A percentile compares a stretch with the other conserved stretches of the same genome.
These are phyloP conservation scores for Fusarium nisikadoi DNA, from an alignment of 2,329 filamentous ascomycete genomes.

Conservation along the genomic window DNA sequence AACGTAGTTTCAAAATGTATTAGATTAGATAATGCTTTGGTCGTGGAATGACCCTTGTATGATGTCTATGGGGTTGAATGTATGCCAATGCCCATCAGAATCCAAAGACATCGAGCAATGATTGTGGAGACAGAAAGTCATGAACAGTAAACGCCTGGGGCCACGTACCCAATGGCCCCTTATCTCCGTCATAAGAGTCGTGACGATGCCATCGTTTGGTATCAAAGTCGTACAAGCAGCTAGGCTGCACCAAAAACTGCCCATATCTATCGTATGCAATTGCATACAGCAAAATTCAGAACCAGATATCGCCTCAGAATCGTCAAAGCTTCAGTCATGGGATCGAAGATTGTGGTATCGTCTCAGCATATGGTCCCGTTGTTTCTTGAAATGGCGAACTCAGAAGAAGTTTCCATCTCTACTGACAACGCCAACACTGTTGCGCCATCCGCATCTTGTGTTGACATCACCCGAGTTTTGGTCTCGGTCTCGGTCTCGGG, in stretches of 20 bases:
- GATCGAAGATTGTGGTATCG: not conserved
- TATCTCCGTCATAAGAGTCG: slow-evolving; percentile 40
- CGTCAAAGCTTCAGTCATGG: not conserved
- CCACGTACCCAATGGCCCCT: slow-evolving; percentile 27
- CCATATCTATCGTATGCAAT: slow-evolving; percentile 1
- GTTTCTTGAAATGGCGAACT: not conserved
- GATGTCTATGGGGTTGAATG: not conserved
- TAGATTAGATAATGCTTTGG: not conserved
- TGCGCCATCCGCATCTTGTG: slow-evolving; percentile 64
- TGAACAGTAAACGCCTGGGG: slow-evolving; percentile 37
- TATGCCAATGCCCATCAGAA: slow-evolving; percentile 7
- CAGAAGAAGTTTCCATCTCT: slow-evolving; percentile 66
- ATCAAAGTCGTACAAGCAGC: slow-evolving; percentile 45
- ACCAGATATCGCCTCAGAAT: slow-evolving; percentile 1
- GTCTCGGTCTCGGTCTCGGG: slow-evolving; percentile 47
- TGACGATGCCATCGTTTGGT: slow-evolving; percentile 43
- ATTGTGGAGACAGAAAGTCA: slow-evolving; percentile 26
- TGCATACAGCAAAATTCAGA: slow-evolving; percentile 1
- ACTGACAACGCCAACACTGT: slow-evolving; percentile 65
- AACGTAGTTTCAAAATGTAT: not conserved
- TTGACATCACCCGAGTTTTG: slow-evolving; percentile 52
- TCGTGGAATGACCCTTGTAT: not conserved
- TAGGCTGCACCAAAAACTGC: slow-evolving; percentile 23
- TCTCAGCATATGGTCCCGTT: not conserved
- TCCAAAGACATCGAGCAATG: slow-evolving; percentile 30